Base-by-base conservation (phyloP, 2,329 filamentous ascomycete species). In the Arthrobotrys entomopaga region DNA sequence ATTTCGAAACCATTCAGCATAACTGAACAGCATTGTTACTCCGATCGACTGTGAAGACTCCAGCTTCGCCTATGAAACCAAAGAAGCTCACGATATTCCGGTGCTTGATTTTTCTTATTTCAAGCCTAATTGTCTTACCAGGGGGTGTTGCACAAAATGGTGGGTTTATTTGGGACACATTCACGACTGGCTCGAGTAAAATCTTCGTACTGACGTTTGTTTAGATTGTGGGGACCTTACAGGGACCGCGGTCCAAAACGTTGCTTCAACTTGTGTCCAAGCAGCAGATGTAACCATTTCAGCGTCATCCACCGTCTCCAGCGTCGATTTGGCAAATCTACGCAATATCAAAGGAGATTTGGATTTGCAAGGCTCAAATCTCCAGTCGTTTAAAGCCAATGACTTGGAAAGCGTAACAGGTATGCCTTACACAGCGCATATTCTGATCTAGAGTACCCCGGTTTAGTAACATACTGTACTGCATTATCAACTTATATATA, bases 191-290 rank as follows among this genome's bases (percentile, higher is more conserved):
- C 29, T 34, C 6, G 5, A 8, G 7, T 34, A 10, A 34, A 34
- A 7, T 3, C 3, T 26, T 7, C 6, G 6, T 3, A 34, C 29
- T 34, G 64, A 82, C 81, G 53, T 81, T 79, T n/a, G 34, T 42
- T 26, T 50, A 54, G 54, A 43, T 22, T 70, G 65, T 13, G 65
- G 65, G n/a, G 65, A 70, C 24, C 65, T 70, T 8, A 38, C 46
- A 6, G 49, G 56, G 34, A 19, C 56, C 19, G 48, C 56, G 0
- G 49, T 24, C 2, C 22, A 42, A 43, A 19, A 13, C 11, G 65
- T n/a, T 7, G 49, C 57, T 8, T 22, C 15, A 16, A 16, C 22
- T 8, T 70, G 65, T 19, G 50, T 48, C 2, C 22, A 34, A 13
- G 65, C 19, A 8, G 58, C 50, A 11, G 65, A 70, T 26, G 29